Evolutionary conservation across 495 filamentous ascomycete species (phyloP), one percentile per base, ranked within the genome.

Genomic region (Penicillium lividum): DNA sequence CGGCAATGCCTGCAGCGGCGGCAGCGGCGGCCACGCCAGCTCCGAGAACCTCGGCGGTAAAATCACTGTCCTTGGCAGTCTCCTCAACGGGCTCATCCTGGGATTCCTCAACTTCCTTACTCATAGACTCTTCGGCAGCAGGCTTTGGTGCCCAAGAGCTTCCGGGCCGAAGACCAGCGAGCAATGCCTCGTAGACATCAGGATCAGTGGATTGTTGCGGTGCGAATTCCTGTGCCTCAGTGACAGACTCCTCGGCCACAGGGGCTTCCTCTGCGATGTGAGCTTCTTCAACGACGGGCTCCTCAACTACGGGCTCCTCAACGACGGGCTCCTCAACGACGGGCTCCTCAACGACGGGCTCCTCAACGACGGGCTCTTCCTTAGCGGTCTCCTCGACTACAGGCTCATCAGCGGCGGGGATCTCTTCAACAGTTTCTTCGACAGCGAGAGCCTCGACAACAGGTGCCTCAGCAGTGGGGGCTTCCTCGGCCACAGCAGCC

Each of bases 21-120:
- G 64, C 67, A 29, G 59, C 66, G 31, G 68, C 60, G 42, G 64
- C 70, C 44, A 65, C 68, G 38, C 66, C 63, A 33, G 65, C 70
- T n/a, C 48, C 68, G 31, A 74, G 34, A 25, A 67, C 29, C 42
- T 69, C 67, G 13, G 72, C 48, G 6, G 62, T 67, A 10, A 71
- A 18, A 27, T 51, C 13, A 38, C 42, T 61, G 16, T 73, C 65
- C 45, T 73, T 60, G 9, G 30, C 28, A 40, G 61, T 9, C 16
- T 67, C 59, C 10, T 67, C 59, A 6, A 54, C 25, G 7, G 45
- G 13, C 30, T 53, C 29, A 15, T 28, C 13, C 18, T 52, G 33
- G 31, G 64, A 16, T 29, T 47, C 27, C 29, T 67, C 62, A 31
- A 49, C 38, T 13, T 53, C 61, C 46, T 64, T 43, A 30, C 9